phyloP scores from a whole-genome alignment of 1,284 basidiomycete species.

The Chondrostereum purpureum region DNA sequence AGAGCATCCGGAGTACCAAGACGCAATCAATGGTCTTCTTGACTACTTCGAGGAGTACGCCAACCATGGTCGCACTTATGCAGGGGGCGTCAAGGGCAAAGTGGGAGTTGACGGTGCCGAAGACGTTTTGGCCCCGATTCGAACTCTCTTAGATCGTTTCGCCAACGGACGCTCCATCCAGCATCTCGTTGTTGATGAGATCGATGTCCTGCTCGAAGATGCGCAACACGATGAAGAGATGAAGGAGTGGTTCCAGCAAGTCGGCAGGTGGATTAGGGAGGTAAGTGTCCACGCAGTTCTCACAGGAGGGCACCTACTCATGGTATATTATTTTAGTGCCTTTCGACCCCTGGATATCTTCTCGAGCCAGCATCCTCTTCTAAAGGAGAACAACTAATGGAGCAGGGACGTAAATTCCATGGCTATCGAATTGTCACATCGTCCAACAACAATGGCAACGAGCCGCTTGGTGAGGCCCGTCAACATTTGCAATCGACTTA shows the following conservation, averaged over 20 bases:
- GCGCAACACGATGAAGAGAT: conserved; percentile 74
- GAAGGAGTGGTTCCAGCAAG: conserved; percentile 66
- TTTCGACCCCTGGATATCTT: conserved; percentile 87
- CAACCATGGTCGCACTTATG: conserved; percentile 26
- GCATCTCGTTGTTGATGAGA: conserved; percentile 65
- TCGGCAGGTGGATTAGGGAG: conserved; percentile 65
- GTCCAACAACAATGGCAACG: background rate
- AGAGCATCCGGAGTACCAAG: conserved; percentile 87
- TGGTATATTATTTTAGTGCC: conserved; percentile 35
- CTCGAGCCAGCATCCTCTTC: conserved; percentile 71
- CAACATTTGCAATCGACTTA: too few species aligned
- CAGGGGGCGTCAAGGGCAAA: conserved; percentile 14
- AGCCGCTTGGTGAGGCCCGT: too few species aligned
- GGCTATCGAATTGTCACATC: conserved; percentile 10
- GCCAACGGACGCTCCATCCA: conserved; percentile 66
- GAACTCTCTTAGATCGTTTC: conserved; percentile 78
- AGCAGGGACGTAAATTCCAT: conserved; percentile 75
- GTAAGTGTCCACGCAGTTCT: conserved; percentile 26
- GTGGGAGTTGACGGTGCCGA: conserved; percentile 15
- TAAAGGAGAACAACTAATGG: conserved; percentile 55
- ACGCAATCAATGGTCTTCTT: conserved; percentile 73
- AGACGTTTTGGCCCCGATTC: background rate
- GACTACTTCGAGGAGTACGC: conserved; percentile 71
- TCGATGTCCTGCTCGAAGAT: conserved; percentile 73
- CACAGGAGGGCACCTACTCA: background rate